phyloP scores from a whole-genome alignment of 345 rosid genomes.

The Eutrema japonicum region DNA sequence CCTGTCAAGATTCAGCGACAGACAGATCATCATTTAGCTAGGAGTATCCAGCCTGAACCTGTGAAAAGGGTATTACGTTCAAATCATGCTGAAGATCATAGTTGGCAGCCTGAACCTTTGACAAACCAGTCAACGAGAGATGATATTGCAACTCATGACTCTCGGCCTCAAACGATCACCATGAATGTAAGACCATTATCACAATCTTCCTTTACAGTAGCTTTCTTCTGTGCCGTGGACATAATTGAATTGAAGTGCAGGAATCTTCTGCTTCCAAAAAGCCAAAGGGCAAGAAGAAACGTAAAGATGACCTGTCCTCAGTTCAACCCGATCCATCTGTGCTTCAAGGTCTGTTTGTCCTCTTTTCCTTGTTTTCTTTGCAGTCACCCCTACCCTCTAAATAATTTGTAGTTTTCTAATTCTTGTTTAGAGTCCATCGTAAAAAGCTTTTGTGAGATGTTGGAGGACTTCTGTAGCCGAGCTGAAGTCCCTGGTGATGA shows the following conservation, averaged over 20 bases:
- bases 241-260: conserved; percentile 54
- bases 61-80: conserved; percentile 39
- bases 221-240: conserved; percentile 34
- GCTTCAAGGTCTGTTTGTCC: conserved; percentile 68
- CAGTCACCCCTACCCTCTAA: conserved; percentile 25
- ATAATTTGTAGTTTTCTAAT: conserved; percentile 18
- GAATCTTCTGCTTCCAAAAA: conserved; percentile 66
- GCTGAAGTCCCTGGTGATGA: conserved; percentile 87
- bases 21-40: conserved; percentile 36
- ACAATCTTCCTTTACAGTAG: conserved; percentile 34
- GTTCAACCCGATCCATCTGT: conserved; percentile 63
- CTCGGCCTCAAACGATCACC: conserved; percentile 44
- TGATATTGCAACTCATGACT: conserved; percentile 47
- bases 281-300: conserved; percentile 77
- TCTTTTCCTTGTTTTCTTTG: conserved; percentile 13
- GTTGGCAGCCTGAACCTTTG: conserved; percentile 34
- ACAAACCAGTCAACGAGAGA: conserved; percentile 51
- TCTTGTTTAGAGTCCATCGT: conserved; percentile 61
- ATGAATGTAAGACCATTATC: conserved; percentile 56
- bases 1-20: conserved; percentile 49
- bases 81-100: conserved; percentile 36
- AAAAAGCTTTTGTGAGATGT: conserved; percentile 67
- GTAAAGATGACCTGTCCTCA: conserved; percentile 46
- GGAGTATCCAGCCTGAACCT: conserved; percentile 48
- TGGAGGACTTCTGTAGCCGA: conserved; percentile 82